Evolutionary conservation across 192 early-diverging fungal species (phyloP).

Genomic region (Paraglomus brasilianum): DNA sequence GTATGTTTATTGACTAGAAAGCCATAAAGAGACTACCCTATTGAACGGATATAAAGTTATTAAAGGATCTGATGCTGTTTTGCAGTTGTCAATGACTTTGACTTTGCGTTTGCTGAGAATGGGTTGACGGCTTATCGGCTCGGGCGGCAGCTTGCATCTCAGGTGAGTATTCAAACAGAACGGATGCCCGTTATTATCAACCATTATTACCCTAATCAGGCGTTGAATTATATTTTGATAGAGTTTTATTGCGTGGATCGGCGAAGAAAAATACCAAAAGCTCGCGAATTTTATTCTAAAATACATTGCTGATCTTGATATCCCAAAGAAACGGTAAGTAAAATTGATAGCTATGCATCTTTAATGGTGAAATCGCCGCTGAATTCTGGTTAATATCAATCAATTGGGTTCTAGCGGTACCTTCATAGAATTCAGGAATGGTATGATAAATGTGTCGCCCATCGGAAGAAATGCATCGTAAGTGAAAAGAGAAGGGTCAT

Average conservation of each 20-base stretch:
- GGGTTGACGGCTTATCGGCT: constrained; percentile 90
- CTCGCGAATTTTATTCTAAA: constrained; percentile 89
- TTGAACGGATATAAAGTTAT: not conserved
- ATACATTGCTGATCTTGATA: constrained; percentile 92
- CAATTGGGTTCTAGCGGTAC: constrained; percentile 66
- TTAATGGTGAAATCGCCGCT: not conserved
- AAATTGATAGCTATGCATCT: not conserved
- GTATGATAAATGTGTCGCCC: constrained; percentile 98
- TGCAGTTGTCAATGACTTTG: constrained; percentile 80
- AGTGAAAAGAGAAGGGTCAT: not conserved
- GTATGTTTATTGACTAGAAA: constrained; percentile 44
- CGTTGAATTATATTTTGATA: constrained; percentile 36
- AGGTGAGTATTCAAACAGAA: constrained; percentile 44
- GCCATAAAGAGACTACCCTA: not conserved
- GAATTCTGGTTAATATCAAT: not conserved
- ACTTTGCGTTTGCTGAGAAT: constrained; percentile 97
- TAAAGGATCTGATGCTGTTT: not conserved
- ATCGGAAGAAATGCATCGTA: constrained; percentile 93
- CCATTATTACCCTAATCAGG: not conserved
- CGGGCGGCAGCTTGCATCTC: constrained; percentile 68
- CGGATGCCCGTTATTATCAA: not conserved
- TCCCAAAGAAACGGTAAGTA: constrained; percentile 90
- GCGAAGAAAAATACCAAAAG: constrained; percentile 90
- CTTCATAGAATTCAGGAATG: constrained; percentile 97
- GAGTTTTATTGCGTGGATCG: constrained; percentile 90